These are phyloP conservation scores for Ceratocystis lukuohia DNA, from an alignment of 2,329 filamentous ascomycete genomes.

Conservation along the genomic window DNA sequence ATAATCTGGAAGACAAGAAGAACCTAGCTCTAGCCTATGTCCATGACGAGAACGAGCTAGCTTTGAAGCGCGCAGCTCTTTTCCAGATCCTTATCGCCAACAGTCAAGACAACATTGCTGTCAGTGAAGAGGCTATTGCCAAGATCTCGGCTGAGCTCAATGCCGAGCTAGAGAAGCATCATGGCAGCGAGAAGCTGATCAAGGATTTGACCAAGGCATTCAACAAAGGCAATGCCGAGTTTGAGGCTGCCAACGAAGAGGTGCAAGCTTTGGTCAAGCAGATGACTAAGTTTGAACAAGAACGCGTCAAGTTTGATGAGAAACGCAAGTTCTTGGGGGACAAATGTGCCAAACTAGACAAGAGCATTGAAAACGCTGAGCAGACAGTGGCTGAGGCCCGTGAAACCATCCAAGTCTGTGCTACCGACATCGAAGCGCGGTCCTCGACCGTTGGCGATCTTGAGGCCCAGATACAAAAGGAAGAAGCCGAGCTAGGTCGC, in stretches of 20 bases:
- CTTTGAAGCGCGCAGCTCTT: constrained; percentile 74
- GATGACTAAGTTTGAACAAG: constrained; percentile 86
- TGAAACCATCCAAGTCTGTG: constrained; percentile 63
- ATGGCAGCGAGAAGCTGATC: constrained; percentile 79
- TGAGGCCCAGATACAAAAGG: constrained; percentile 60
- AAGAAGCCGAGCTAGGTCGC: constrained; percentile 68
- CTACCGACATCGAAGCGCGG: constrained; percentile 64
- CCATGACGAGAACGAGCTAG: constrained; percentile 83
- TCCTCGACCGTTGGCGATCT: constrained; percentile 60
- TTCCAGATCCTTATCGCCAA: constrained; percentile 88
- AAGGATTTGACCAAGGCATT: constrained; percentile 79
- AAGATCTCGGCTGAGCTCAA: constrained; percentile 82
- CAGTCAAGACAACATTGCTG: constrained; percentile 74
- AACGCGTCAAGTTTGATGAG: constrained; percentile 93
- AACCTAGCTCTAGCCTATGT: constrained; percentile 83
- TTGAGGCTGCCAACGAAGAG: constrained; percentile 68
- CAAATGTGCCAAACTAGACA: constrained; percentile 92
- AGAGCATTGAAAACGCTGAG: constrained; percentile 65
- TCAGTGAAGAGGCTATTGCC: constrained; percentile 79
- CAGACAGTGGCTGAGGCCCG: constrained; percentile 61
- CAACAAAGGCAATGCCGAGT: constrained; percentile 69
- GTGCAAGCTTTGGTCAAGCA: constrained; percentile 71
- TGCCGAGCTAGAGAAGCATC: constrained; percentile 78
- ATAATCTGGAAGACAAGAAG: constrained; percentile 87
- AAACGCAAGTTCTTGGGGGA: constrained; percentile 85